A percentile compares a stretch with the other conserved stretches of the same genome.
Conservation (phyloP, 805 yeast genomes). For the Barnettozyma sucrosica region DNA sequence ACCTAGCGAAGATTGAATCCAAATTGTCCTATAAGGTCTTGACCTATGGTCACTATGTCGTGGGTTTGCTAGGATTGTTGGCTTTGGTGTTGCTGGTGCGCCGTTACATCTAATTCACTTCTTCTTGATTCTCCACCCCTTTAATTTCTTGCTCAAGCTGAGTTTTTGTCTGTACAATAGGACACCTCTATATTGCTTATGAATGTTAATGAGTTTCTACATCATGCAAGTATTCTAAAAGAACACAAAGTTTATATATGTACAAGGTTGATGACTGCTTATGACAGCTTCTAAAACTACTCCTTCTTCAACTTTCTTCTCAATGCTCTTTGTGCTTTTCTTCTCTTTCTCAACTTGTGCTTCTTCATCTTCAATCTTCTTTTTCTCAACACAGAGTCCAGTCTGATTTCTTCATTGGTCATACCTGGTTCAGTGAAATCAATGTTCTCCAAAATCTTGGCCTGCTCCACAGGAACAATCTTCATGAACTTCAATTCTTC, state of each 20-base stretch:
- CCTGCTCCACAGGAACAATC: conserved; percentile 18
- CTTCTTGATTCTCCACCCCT: neutral
- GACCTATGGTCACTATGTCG: conserved; percentile 46
- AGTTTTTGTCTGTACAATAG: neutral
- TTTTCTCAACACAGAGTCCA: conserved; percentile 73
- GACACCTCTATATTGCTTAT: neutral
- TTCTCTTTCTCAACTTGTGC: conserved; percentile 94
- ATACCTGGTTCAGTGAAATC: conserved; percentile 3
- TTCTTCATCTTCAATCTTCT: conserved; percentile 96
- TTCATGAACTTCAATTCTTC: conserved; percentile 10
- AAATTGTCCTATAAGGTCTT: conserved; percentile 49
- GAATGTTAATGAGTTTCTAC: conserved; percentile 4
- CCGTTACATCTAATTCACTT: conserved; percentile 17
- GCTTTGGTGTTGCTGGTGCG: conserved; percentile 32
- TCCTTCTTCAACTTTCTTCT: conserved; percentile 47
- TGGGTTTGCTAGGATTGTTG: conserved; percentile 30
- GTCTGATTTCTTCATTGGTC: conserved; percentile 12
- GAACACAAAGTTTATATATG: neutral
- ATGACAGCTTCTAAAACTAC: conserved; percentile 5
- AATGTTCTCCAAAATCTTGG: conserved; percentile 18
- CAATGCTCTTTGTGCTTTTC: conserved; percentile 84
- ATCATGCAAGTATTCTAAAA: neutral
- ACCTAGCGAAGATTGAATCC: conserved; percentile 49
- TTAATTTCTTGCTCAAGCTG: neutral
- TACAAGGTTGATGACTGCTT: neutral